Percentiles rank a stretch among this genome's conserved stretches.
Evolutionary conservation across 768 basidiomycete species (phyloP).

Genomic region (Boletus rubescentipes): DNA sequence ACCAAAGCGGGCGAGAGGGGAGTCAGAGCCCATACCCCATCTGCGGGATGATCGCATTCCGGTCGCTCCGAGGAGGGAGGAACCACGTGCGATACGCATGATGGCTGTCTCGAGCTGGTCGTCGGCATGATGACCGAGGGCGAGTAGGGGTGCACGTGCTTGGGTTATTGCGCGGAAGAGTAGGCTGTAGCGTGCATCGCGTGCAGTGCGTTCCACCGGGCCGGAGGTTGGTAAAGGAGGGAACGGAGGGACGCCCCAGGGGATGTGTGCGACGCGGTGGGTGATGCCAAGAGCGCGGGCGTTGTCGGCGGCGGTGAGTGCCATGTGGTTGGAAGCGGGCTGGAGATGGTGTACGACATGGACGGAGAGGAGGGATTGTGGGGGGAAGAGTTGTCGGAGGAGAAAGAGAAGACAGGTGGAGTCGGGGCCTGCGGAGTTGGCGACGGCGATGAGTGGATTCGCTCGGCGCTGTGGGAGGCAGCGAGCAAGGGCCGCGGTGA

Average conservation of each 20-base stretch:
- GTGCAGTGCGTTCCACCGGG: constrained; percentile 55
- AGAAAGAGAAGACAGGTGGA: constrained; percentile 78
- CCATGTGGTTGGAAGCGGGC: constrained; percentile 53
- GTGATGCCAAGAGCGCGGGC: constrained; percentile 45
- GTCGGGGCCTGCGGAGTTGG: constrained; percentile 81
- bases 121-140: constrained; percentile 76
- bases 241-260: constrained; percentile 57
- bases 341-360: constrained; percentile 75
- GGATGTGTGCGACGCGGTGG: constrained; percentile 47
- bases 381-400: constrained; percentile 41
- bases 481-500: constrained; percentile 41
- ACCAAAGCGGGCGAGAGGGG: constrained; percentile 43
- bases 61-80: constrained; percentile 53
- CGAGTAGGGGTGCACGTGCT: constrained; percentile 42
- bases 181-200: constrained; percentile 55
- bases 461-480: constrained; percentile 7
- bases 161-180: constrained; percentile 49
- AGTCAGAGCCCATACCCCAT: constrained; percentile 72
- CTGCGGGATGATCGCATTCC: constrained; percentile 69
- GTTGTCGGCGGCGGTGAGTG: constrained; percentile 41
- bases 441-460: constrained; percentile 44
- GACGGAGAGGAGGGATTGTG: constrained; percentile 49
- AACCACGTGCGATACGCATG: constrained; percentile 63
- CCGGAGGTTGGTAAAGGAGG: constrained; percentile 45
- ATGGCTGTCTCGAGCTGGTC: constrained; percentile 83